Base-by-base conservation (phyloP, 116 monocot species). In the Phalaenopsis hybrid region DNA sequence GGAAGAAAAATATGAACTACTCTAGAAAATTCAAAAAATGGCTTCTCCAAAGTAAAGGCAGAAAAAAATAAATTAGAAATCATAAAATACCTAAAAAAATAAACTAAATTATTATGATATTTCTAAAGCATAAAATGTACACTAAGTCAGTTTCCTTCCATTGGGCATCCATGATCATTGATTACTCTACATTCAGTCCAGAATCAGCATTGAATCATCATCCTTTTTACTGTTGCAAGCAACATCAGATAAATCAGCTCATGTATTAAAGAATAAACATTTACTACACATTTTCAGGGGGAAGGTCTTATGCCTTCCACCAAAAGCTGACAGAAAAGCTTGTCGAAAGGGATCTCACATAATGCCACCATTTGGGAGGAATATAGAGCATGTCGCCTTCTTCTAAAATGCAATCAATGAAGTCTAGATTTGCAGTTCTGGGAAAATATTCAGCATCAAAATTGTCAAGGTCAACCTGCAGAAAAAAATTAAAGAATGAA, bases 311-410 rank as follows among this genome's bases (percentile, higher is more conserved):
- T 65, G 86, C 83, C 65, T 84, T 84, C 99, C 99, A 99, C 99
- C 99, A 99, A 88, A 99, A 99, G 85, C 99, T 99, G 51, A 99
- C 95, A 23, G 95, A 99, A 86, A 99, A 94, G 55, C 99, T 99
- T 16, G 85, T 81, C 15, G 95, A 91, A 68, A 99, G 99, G 51
- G 99, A 93, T 81, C 86, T 92, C 84, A 99, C 99, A 82, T 99
- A 99, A 69, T 99, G 99, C 99, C 99, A 99, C 99, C 99, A 99
- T 88, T 92, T 95, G 4, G 93, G 99, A 75, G 99, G 99, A 74
- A 99, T 95, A 85, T 99, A 99, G 43, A 99, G 95, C 91, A 95
- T 85, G 81, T 99, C 99, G 34, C 99, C 99, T 89, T 99, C 96
- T 77, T 93, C 95, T 75, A 99, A 83, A 34, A 99, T 63, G 77